Evolutionary conservation across 2,329 filamentous ascomycete genomes (phyloP), one percentile per base, ranked within the genome.

Genomic region (Magnaporthiopsis rhizophila): DNA sequence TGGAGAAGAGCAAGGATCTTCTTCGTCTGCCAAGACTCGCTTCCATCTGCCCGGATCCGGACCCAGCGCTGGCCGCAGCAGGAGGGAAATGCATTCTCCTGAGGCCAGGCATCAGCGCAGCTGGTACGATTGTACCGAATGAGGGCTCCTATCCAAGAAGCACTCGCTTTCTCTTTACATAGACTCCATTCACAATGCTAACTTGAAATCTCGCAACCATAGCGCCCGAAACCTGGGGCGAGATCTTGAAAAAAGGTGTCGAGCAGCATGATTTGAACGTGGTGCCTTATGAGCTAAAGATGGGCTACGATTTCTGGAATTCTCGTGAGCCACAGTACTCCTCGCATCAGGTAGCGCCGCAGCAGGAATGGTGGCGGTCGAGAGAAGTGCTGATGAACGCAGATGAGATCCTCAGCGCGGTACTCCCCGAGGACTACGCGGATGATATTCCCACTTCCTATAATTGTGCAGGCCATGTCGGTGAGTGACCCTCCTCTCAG

Each of bases 251-350:
- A 66, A 85, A 91, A 67, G 86, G 91, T 45, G 84, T 92, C 5
- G 80, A 88, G 68, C 80, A 81, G 62, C 84, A 89, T 34, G 86
- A 91, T 58, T 76, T 97, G 36, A 83, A 83, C 24, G 75, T 98
- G 45, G 79, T 92, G 1, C 89, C 91, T 1, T 97, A 89, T 75
- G 82, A 90, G 66, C 77, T 98, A 65, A 78, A 84, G 50, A 81
- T 98, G 65, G 86, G 89, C 69, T 99, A 99, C 76, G 84, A 89
- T 70, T 88, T 93, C 76, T 98, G 92, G 91, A 89, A 81, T 62
- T 94, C 96, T 74, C 81, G 89, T 90, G 82, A 69, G 83, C 74
- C 5, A 1, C 26, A 12, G 18, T 13, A 11, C 13, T 36, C 45
- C 2, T 11, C 50, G 50, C 15, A n/a, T 13, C 24, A 24, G 21